Evolutionary conservation across 768 basidiomycete genomes (phyloP).

Genomic region (Boletus edulis): DNA sequence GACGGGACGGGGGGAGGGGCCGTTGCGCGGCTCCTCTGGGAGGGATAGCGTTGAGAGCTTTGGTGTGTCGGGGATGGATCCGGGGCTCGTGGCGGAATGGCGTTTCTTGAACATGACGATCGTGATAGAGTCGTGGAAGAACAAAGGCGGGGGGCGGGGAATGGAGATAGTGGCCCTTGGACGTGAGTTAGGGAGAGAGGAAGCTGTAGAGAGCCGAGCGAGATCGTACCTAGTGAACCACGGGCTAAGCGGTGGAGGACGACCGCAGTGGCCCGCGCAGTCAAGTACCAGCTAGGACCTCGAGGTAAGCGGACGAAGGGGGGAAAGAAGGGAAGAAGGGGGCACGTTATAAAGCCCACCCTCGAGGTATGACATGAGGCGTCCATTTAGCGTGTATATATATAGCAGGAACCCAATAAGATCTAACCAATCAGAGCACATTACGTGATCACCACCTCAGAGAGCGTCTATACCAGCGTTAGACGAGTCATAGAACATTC

Average conservation of each 20-base stretch:
- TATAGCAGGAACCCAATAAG: conserved; percentile 12
- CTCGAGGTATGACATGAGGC: conserved; percentile 32
- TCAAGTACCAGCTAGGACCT: conserved; percentile 17
- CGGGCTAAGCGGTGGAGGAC: conserved; percentile 12
- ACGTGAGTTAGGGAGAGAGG: neutral
- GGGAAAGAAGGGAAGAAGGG: neutral
- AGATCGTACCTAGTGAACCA: conserved; percentile 15
- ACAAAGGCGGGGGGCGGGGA: conserved; percentile 6
- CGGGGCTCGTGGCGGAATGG: conserved; percentile 12
- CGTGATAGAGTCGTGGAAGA: conserved; percentile 23
- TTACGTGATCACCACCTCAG: conserved; percentile 18
- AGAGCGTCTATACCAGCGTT: no score
- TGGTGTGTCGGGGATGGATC: conserved; percentile 22
- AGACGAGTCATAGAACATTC: neutral
- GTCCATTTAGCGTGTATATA: conserved; percentile 5
- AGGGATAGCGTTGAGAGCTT: conserved; percentile 16
- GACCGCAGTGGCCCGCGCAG: conserved; percentile 28
- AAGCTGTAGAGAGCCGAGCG: no score
- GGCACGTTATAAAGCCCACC: conserved; percentile 14
- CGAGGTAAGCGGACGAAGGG: conserved; percentile 16
- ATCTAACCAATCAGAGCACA: conserved; percentile 17
- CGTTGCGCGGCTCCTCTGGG: conserved; percentile 3
- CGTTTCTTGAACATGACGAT: conserved; percentile 27
- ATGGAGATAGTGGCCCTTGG: conserved; percentile 1
- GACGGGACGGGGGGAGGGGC: no score